Evolutionary conservation across 2,329 filamentous ascomycete species (phyloP).

Genomic region (Ciborinia camelliae): DNA sequence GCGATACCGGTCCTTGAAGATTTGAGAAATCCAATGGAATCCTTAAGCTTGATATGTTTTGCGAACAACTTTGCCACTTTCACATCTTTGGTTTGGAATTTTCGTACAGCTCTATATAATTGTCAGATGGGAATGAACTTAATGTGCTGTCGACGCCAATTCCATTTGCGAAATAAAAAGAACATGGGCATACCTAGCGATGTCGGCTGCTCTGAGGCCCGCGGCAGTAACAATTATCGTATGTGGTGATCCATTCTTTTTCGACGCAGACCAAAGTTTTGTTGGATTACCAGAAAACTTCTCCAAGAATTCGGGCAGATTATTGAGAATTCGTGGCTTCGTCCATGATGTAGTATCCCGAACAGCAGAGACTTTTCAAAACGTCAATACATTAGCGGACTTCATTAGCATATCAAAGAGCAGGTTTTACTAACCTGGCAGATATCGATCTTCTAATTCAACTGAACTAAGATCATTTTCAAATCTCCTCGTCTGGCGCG

Average conservation of each 20-base stretch:
- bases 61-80: conserved; percentile 90
- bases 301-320: conserved; percentile 77
- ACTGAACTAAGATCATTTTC: conserved; percentile 77
- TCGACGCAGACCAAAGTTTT: conserved; percentile 58
- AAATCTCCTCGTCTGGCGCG: conserved; percentile 73
- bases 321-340: conserved; percentile 62
- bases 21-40: conserved; percentile 74
- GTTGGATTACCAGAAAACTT: conserved; percentile 55
- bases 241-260: conserved; percentile 71
- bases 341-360: conserved; percentile 75
- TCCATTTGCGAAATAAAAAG: not conserved
- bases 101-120: conserved; percentile 60
- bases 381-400: conserved; percentile 11
- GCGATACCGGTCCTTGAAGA: conserved; percentile 73
- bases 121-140: conserved; percentile 19
- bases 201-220: conserved; percentile 79
- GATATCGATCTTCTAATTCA: conserved; percentile 77
- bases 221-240: conserved; percentile 85
- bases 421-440: conserved; percentile 59
- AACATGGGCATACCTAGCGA: conserved; percentile 59
- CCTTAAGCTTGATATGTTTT: conserved; percentile 94
- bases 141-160: not conserved
- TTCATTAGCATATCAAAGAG: not conserved
- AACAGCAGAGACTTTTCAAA: conserved; percentile 62
- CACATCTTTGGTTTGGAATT: conserved; percentile 74